Percentiles rank a stretch among this genome's conserved stretches.
Conservation (phyloP, 371 early-diverging fungal genomes). For the Actinomortierella wolfii region DNA sequence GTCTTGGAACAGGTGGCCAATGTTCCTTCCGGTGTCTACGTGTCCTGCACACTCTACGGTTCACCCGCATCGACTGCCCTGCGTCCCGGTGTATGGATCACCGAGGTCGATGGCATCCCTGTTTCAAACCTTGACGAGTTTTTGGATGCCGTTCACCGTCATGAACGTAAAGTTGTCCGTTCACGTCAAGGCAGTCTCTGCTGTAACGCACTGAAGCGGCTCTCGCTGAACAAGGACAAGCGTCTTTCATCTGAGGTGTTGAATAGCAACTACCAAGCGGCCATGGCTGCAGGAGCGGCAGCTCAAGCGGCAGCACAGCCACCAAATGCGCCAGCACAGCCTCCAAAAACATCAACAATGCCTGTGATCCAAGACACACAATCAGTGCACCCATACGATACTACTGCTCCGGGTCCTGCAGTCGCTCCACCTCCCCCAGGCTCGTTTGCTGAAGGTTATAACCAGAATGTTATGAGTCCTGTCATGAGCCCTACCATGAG, state of each 20-base stretch:
- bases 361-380: not conserved
- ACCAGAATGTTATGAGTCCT: no score
- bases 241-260: conserved; percentile 15
- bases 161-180: conserved; percentile 47
- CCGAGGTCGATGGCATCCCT: conserved; percentile 58
- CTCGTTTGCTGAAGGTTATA: not conserved
- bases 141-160: conserved; percentile 52
- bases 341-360: not conserved
- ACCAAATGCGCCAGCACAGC: not conserved
- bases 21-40: conserved; percentile 77
- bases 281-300: conserved; percentile 2
- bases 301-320: not conserved
- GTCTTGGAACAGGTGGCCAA: conserved; percentile 79
- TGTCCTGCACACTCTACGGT: conserved; percentile 73
- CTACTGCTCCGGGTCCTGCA: not conserved
- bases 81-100: conserved; percentile 66
- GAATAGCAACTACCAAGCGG: conserved; percentile 8
- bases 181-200: conserved; percentile 40
- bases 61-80: conserved; percentile 72
- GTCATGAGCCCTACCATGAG: no score
- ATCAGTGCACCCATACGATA: conserved; percentile 1
- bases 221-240: conserved; percentile 19
- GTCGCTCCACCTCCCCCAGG: no score
- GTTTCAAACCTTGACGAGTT: conserved; percentile 56
- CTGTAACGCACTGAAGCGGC: conserved; percentile 30